Percentiles rank a stretch among this genome's conserved stretches.
Conservation (phyloP, 192 early-diverging fungal genomes). For the Geranomyces variabilis region DNA sequence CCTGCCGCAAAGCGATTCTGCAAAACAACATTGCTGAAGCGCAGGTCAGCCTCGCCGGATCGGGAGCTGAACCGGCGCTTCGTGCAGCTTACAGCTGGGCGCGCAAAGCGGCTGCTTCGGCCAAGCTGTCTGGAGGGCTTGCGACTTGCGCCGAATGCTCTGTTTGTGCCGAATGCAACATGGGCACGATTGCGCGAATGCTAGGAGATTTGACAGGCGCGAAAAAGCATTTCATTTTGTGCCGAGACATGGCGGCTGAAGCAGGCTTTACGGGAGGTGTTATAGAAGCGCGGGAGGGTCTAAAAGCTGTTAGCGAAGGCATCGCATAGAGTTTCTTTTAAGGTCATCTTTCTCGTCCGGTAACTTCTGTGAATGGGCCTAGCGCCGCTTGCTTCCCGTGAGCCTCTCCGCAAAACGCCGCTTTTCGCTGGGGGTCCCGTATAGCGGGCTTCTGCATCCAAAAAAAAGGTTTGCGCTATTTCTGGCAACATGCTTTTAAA, state of each 20-base stretch:
- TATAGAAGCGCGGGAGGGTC: slow-evolving; percentile 10
- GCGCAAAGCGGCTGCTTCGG: neutral
- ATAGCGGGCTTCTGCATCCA: too few species aligned
- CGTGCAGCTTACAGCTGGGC: slow-evolving; percentile 3
- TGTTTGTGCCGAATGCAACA: slow-evolving; percentile 22
- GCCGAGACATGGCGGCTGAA: slow-evolving; percentile 18
- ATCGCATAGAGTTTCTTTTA: too few species aligned
- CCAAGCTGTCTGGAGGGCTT: neutral
- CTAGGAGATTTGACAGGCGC: slow-evolving; percentile 3
- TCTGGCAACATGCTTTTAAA: too few species aligned
- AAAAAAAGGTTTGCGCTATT: too few species aligned
- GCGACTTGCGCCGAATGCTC: slow-evolving; percentile 19
- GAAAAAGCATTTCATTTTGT: slow-evolving; percentile 8
- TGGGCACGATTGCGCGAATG: slow-evolving; percentile 19
- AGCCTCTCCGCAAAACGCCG: too few species aligned
- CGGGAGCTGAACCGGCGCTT: neutral
- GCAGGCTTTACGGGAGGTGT: slow-evolving; percentile 17
- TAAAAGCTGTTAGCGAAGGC: neutral
- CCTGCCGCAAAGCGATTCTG: slow-evolving; percentile 28
- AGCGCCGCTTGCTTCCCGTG: too few species aligned
- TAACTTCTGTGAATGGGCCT: neutral
- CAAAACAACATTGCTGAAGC: slow-evolving; percentile 32
- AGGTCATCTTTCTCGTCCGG: too few species aligned
- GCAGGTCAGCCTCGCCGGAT: neutral
- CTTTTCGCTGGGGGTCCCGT: too few species aligned